A percentile compares a stretch with the other conserved stretches of the same genome.
phyloP scores from a whole-genome alignment of 441 rosid species.

The Gossypium schwendimanii region DNA sequence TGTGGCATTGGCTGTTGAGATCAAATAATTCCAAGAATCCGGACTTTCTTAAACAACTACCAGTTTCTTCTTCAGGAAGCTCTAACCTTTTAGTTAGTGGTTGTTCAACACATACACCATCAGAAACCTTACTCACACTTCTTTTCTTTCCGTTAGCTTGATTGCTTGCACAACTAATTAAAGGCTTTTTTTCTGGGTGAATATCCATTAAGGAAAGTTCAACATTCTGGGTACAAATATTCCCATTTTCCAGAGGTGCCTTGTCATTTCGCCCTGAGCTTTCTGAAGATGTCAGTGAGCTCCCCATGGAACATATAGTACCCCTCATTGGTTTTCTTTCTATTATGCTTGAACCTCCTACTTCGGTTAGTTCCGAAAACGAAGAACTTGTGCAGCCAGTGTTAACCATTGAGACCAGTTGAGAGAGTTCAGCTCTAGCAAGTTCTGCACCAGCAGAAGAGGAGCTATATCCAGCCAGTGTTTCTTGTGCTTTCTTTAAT shows the following conservation, averaged over 20 bases:
- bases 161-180: constrained; percentile 18
- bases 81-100: constrained; percentile 33
- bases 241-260: constrained; percentile 20
- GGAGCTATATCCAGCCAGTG: constrained; percentile 61
- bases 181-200: constrained; percentile 28
- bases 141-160: constrained; percentile 45
- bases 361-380: constrained; percentile 68
- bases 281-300: constrained; percentile 85
- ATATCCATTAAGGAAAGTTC: constrained; percentile 61
- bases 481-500: constrained; percentile 80
- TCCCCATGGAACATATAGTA: constrained; percentile 58
- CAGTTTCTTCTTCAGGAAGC: constrained; percentile 12
- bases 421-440: constrained; percentile 66
- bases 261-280: constrained; percentile 52
- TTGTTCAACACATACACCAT: constrained; percentile 33
- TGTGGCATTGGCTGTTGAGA: constrained; percentile 45
- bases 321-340: constrained; percentile 31
- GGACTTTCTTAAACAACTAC: constrained; percentile 23
- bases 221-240: constrained; percentile 16
- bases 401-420: constrained; percentile 62
- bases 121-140: constrained; percentile 27
- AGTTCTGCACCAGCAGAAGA: constrained; percentile 55
- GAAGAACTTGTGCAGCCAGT: constrained; percentile 49
- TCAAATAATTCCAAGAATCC: constrained; percentile 31
- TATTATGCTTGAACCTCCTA: constrained; percentile 31